Percentiles rank a stretch among this genome's conserved stretches.
Evolutionary conservation across 495 filamentous ascomycete genomes (phyloP).

Genomic region (Neurospora terricola): DNA sequence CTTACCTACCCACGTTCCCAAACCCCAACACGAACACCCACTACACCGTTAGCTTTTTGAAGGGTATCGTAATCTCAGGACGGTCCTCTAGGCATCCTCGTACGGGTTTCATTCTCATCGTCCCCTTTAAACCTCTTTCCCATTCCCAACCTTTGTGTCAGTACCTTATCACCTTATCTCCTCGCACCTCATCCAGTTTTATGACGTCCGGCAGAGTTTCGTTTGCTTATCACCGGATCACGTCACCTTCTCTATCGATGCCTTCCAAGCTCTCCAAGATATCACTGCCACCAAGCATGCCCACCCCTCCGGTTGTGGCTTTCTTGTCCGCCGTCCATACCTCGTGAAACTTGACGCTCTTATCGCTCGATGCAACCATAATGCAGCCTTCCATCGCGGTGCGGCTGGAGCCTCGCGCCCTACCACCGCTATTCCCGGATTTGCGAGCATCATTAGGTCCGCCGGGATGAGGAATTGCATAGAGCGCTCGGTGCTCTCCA

Average conservation of each 20-base stretch:
- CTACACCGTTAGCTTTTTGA: neutral
- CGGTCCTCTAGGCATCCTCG: neutral
- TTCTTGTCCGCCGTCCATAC: constrained; percentile 67
- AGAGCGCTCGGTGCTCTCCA: constrained; percentile 69
- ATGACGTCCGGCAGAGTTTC: neutral
- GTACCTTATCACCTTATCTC: neutral
- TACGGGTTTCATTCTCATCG: neutral
- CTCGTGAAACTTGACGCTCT: constrained; percentile 93
- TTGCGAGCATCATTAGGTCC: constrained; percentile 31
- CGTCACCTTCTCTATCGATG: constrained; percentile 64
- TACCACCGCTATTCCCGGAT: neutral
- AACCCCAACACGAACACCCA: neutral
- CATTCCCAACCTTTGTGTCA: neutral
- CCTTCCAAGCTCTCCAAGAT: constrained; percentile 82
- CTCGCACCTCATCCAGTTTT: neutral
- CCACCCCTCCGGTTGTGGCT: constrained; percentile 44
- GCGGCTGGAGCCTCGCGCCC: constrained; percentile 28
- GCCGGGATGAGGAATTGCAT: constrained; percentile 59
- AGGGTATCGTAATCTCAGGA: neutral
- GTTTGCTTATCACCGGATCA: constrained; percentile 37
- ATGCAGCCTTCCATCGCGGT: constrained; percentile 82
- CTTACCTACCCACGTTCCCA: neutral
- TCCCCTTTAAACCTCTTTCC: neutral
- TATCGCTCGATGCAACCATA: constrained; percentile 87
- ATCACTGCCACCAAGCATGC: constrained; percentile 73